These are phyloP conservation scores for Sugiyamaella paludigena DNA, from an alignment of 1,139 yeast genomes.

Conservation along the genomic window DNA sequence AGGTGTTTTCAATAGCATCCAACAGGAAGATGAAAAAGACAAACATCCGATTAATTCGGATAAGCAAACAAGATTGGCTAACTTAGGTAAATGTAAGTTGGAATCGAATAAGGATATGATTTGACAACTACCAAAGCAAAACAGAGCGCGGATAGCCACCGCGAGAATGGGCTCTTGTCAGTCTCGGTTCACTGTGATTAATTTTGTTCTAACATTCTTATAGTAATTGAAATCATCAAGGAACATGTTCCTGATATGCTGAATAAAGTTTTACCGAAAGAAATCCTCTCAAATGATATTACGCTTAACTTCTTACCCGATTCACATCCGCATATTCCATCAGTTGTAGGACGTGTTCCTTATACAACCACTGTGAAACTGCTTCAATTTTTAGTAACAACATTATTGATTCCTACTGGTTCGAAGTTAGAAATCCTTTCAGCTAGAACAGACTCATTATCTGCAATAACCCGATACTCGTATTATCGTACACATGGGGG, in stretches of 20 bases:
- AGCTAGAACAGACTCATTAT: constrained; percentile 16
- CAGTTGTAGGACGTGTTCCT: constrained; percentile 56
- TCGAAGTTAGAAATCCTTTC: constrained; percentile 28
- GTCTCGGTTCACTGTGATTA: too few relatives aligned
- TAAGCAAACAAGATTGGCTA: constrained; percentile 41
- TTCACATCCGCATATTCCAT: constrained; percentile 58
- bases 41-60: constrained; percentile 5
- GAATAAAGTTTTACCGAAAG: constrained; percentile 49
- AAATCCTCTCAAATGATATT: constrained; percentile 50
- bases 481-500: constrained; percentile 7
- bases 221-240: constrained; percentile 51
- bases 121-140: too few relatives aligned
- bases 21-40: neutral
- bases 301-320: constrained; percentile 64
- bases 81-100: constrained; percentile 46
- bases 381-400: constrained; percentile 31
- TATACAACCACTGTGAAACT: constrained; percentile 48
- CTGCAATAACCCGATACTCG: constrained; percentile 11
- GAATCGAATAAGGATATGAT: too few relatives aligned
- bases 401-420: constrained; percentile 32
- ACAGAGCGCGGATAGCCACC: too few relatives aligned
- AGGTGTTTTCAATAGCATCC: neutral
- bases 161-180: too few relatives aligned
- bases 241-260: constrained; percentile 57
- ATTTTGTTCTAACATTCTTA: neutral